Conservation (phyloP, 768 basidiomycete genomes). For the Melanogaster broomeanus region DNA sequence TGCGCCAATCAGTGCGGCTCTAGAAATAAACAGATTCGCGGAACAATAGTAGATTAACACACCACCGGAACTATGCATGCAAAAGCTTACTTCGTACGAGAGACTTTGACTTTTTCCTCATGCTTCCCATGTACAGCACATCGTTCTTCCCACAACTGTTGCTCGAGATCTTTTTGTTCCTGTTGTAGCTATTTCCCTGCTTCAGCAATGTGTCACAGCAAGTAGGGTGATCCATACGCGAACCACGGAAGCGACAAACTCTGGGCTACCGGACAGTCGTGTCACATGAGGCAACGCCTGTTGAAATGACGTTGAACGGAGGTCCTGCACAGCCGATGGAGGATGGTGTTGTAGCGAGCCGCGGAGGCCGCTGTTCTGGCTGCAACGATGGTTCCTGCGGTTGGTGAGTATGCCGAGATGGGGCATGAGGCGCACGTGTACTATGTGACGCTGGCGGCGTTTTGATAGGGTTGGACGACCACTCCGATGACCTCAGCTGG, state of each 20-base stretch:
- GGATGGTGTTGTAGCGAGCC: conserved; percentile 4
- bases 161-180: conserved; percentile 72
- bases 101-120: conserved; percentile 69
- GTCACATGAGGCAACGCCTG: conserved; percentile 71
- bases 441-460: conserved; percentile 10
- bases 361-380: conserved; percentile 14
- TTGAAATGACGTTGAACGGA: conserved; percentile 59
- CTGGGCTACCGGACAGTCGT: conserved; percentile 53
- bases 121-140: conserved; percentile 61
- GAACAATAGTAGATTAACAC: conserved; percentile 1
- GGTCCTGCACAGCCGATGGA: conserved; percentile 33
- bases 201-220: conserved; percentile 9
- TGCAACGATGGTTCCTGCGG: conserved; percentile 13
- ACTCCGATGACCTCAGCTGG: conserved; percentile 47
- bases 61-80: conserved; percentile 1
- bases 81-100: conserved; percentile 69
- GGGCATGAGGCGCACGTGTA: conserved; percentile 8
- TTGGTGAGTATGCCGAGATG: conserved; percentile 11
- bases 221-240: conserved; percentile 43
- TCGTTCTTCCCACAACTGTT: conserved; percentile 68
- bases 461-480: conserved; percentile 11
- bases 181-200: conserved; percentile 54
- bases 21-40: conserved; percentile 26
- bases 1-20: conserved; percentile 67
- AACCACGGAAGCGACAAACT: conserved; percentile 49